Evolutionary conservation across 73 alveolate species (phyloP), one percentile per base, ranked within the genome.

Genomic region (Symbiodinium pilosum): DNA sequence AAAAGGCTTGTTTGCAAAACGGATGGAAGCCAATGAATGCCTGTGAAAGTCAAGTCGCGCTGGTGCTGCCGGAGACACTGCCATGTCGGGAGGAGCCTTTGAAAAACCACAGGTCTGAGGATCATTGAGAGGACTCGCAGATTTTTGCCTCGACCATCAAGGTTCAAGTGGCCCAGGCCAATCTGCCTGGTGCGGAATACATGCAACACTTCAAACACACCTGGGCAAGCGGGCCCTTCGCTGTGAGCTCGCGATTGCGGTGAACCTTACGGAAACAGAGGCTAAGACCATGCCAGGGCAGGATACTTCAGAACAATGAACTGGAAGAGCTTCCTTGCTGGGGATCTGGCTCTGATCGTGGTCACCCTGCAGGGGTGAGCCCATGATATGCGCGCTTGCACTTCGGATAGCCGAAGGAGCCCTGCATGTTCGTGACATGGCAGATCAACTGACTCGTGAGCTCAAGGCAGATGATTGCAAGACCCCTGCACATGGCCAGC

Each of bases 191-290:
- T 9, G 26, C 43, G 44, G 85, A 4, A 36, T 11, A 71, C 18
- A 14, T 14, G 59, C 21, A 47, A 47, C 21, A 47, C 59, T 64
- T 26, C 38, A 34, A 59, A 5, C 85, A 32, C 44, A 47, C 39
- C 14, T 44, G 18, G 59, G 43, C 69, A 71, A 11, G 87, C 59
- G 68, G 44, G 75, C 95, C 83, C 95, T 40, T 88, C 95, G 51
- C 95, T 88, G 51, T 88, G 95, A 18, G 95, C 95, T 30, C 86
- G 59, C 16, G 95, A 88, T 41, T 88, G 95, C 16, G 95, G 95
- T 40, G 95, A 88, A 59, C 95, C 95, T 88, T 69, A 8, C 16
- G n/a, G 14, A 3, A 30, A 7, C 26, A n/a, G n/a, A n/a, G n/a
- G n/a, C n/a, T n/a, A n/a, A n/a, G n/a, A n/a, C n/a, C n/a, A n/a